Conservation (phyloP, 78 protist genomes). For the Corallochytrium limacisporum region DNA sequence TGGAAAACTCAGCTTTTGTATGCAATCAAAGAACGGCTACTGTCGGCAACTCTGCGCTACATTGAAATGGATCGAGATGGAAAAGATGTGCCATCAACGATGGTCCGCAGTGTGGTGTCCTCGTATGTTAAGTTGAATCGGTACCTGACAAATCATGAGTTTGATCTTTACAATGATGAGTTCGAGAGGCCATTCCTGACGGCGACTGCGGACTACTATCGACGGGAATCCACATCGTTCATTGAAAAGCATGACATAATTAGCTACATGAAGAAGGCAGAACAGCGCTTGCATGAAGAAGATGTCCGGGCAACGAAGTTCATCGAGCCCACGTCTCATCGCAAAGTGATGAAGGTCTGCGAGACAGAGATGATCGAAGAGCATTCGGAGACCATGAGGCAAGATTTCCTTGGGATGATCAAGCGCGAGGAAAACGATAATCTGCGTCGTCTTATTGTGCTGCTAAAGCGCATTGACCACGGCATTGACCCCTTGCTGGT, state of each 20-base stretch:
- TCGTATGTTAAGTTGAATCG: no score
- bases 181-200: neutral
- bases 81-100: no score
- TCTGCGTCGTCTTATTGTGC: neutral
- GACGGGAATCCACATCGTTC: neutral
- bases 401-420: neutral
- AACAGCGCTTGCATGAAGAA: neutral
- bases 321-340: no score
- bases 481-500: neutral
- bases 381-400: neutral
- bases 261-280: neutral
- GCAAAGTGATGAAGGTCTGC: neutral
- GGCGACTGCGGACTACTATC: neutral
- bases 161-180: no score
- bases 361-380: conserved; percentile 2
- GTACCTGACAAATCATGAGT: no score
- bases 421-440: neutral
- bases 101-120: no score
- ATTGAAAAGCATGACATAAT: neutral
- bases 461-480: neutral
- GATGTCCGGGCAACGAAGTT: no score
- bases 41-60: no score
- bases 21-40: no score
- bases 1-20: no score
- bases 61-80: no score